Evolutionary conservation across 768 basidiomycete species (phyloP), one percentile per base, ranked within the genome.

Genomic region (Trametes cingulata): DNA sequence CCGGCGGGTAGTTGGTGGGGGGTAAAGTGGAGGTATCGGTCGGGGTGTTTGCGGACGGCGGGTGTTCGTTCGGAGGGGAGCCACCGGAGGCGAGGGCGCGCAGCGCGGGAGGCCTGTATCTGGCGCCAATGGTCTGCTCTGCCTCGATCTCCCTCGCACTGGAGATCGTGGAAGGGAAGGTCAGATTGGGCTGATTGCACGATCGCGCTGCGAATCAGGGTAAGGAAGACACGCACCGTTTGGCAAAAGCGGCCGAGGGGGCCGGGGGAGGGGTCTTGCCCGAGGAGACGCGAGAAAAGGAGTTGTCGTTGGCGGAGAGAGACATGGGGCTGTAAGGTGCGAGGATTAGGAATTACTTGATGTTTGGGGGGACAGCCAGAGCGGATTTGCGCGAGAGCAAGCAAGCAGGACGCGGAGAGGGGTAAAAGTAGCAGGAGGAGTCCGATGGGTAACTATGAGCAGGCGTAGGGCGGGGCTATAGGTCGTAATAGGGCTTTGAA

Each of bases 251-350:
- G 64, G 92, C 91, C 57, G 92, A 94, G 56, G 92, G 92, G 15
- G 91, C 92, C 54, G 92, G 91, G 61, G 91, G 91, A 61, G 92
- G 91, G 1, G 91, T 94, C 77, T 93, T 94, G 63, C 92, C 92
- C 71, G 90, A 88, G 65, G 89, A 80, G 73, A 83, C 85, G 81
- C 90, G 87, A 68, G 87, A 82, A 84, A 88, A 91, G 78, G 89
- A 82, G 82, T 83, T 88, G 85, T 91, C 89, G 73, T 83, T 81
- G 74, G 90, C 84, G 74, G 91, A 91, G 83, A 93, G 86, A 80
- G 91, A 92, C 91, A 93, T 93, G 90, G 88, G 88, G 89, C 77
- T 60, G 65, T 78, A 80, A 76, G 77, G 77, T 78, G 75, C 78
- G 78, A 75, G 75, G 84, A 91, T 91, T 92, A 92, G 81, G 83